Base-by-base conservation (phyloP, 1,284 basidiomycete species). In the Cutaneotrichosporon dermatis region DNA sequence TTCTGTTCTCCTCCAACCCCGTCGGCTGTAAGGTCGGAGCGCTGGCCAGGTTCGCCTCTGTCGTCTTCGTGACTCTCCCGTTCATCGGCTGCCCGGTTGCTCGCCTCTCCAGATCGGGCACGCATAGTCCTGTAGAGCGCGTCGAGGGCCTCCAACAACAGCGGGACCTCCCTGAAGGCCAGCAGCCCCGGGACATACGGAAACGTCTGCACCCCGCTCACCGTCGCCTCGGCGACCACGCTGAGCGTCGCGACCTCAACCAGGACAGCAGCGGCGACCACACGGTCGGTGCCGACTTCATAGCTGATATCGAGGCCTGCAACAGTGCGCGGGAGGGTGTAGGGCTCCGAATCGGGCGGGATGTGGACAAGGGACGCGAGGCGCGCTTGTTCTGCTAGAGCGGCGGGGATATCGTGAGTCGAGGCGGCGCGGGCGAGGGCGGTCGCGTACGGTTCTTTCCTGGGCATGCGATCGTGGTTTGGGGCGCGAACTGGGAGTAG, bases 161-260 rank as follows among this genome's bases (percentile, higher is more conserved):
- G 46, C 6, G 54, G 54, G 4, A 41, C 54, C 13, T 55, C 54
- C 8, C 54, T 45, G 25, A 55, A 49, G 4, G 54, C 54, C 11
- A 55, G 54, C 37, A 55, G 45, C 4, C 54, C 54, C 4, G 54
- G 54, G 39, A 55, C 39, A 36, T 55, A 55, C 1, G 54, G 54
- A 13, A 55, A 55, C 4, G 45, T 7, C 15, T 37, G 36, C 13
- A 16, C 42, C 25, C 54, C 54, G 39, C 35, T 35, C 13, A 55
- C 35, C 8, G 54, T 55, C 2, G 36, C 25, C 13, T 48, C 9
- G 15, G 37, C 54, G 3, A 55, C 6, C 3, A 49, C 13, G 5
- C 4, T 11, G 2, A 37, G 37, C 8, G 45, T 49, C 25, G 35
- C 16, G 13, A 13, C 33, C 37, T 55, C 54, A 3, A 55, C 46